Evolutionary conservation across 2,329 filamentous ascomycete species (phyloP), one percentile per base, ranked within the genome.

Genomic region (Venturia nashicola): DNA sequence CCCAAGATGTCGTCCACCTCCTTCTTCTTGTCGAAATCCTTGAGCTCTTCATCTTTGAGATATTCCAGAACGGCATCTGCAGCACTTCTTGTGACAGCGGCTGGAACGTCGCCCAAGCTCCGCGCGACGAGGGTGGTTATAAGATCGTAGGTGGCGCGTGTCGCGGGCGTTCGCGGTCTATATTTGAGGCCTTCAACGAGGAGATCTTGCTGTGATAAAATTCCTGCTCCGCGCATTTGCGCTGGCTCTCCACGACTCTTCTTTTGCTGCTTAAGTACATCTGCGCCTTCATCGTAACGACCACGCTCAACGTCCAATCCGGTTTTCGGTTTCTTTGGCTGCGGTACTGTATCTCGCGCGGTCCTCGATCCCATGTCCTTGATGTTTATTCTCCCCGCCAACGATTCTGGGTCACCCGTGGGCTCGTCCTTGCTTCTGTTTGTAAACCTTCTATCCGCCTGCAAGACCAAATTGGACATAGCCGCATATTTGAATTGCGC

Each of bases 401-500:
- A 85, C 65, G 95, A 99, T 79, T 99, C 94, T 61, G 94, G 95
- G 75, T 99, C 94, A 71, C 94, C 94, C 61, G 93, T 97, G 68
- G 91, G 87, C 79, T 99, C 95, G 77, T 99, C 93, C 70, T 87
- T 91, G 71, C 91, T 87, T 75, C 94, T 87, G 68, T 91, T 91
- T 71, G 96, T 88, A 75, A 99, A 97, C 71, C 94, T 88, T 79
- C 92, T 88, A 81, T 99, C 94, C 80, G 91, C 92, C 89, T 99
- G 94, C 85, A 99, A 90, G 75, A 99, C 94, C 91, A 99, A 88
- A 86, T 99, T 99, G 80, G 94, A 99, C 94, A 99, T 97, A 77
- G 90, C 91, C 86, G 91, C 91, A 85, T 97, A 96, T 79, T 97
- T 97, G 84, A 96, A 97, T 79, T 96, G 92, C 77, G 91, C 92